A percentile compares a stretch with the other conserved stretches of the same genome.
phyloP scores from a whole-genome alignment of 2,329 filamentous ascomycete species.

The Neofusicoccum kwambonambiense region DNA sequence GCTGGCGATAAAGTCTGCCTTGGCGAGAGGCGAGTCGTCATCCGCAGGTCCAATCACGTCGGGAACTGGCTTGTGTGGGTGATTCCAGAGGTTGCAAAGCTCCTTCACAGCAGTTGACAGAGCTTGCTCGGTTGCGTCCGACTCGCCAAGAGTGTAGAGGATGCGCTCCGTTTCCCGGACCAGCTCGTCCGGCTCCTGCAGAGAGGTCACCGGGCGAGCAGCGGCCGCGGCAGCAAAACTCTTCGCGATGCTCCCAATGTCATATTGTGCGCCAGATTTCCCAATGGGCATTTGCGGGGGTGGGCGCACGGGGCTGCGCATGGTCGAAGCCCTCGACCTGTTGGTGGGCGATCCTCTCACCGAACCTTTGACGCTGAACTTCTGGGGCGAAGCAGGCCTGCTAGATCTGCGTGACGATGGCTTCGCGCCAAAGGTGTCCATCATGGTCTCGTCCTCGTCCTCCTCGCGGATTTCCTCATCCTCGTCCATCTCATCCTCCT shows the following conservation, averaged over 20 bases:
- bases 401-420: slow-evolving; percentile 14
- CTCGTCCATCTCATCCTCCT: slow-evolving; percentile 25
- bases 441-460: slow-evolving; percentile 38
- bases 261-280: slow-evolving; percentile 52
- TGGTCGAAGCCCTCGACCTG: slow-evolving; percentile 24
- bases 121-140: slow-evolving; percentile 29
- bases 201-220: slow-evolving; percentile 53
- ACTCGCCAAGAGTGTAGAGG: slow-evolving; percentile 46
- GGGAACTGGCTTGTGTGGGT: slow-evolving; percentile 49
- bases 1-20: slow-evolving; percentile 75
- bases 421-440: slow-evolving; percentile 21
- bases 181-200: slow-evolving; percentile 69
- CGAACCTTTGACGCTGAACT: slow-evolving; percentile 40
- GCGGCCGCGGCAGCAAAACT: slow-evolving; percentile 28
- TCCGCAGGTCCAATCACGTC: slow-evolving; percentile 36
- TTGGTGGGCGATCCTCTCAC: slow-evolving; percentile 22
- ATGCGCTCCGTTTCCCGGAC: slow-evolving; percentile 74
- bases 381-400: slow-evolving; percentile 25
- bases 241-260: slow-evolving; percentile 70
- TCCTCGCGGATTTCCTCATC: slow-evolving; percentile 26
- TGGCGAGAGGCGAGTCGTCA: slow-evolving; percentile 61
- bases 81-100: slow-evolving; percentile 49
- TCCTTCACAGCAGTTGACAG: slow-evolving; percentile 31
- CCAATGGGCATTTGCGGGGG: slow-evolving; percentile 9
- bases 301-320: slow-evolving; percentile 22